Percentiles rank a stretch among this genome's conserved stretches.
phyloP scores from a whole-genome alignment of 2,329 filamentous ascomycete genomes.

The Aspergillus carbonarius region DNA sequence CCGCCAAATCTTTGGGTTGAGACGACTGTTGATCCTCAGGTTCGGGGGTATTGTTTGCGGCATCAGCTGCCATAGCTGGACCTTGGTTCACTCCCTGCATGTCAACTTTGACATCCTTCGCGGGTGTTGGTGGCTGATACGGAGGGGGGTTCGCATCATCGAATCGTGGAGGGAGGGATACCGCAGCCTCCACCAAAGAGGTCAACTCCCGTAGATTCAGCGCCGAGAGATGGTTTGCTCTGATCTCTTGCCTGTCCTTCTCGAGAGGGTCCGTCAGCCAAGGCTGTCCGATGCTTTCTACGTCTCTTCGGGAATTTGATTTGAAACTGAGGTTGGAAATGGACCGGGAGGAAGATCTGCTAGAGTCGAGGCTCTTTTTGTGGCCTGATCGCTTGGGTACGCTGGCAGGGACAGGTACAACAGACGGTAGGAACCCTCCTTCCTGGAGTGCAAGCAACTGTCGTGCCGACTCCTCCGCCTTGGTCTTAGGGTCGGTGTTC shows the following conservation, averaged over 20 bases:
- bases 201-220: constrained; percentile 35
- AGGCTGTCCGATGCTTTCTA: constrained; percentile 39
- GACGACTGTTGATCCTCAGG: neutral
- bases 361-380: constrained; percentile 25
- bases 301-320: constrained; percentile 33
- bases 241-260: constrained; percentile 14
- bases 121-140: constrained; percentile 13
- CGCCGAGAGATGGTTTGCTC: constrained; percentile 25
- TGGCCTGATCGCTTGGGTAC: constrained; percentile 15
- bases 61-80: neutral
- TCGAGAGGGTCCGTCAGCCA: constrained; percentile 35
- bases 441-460: constrained; percentile 33
- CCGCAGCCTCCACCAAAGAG: constrained; percentile 34
- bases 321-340: constrained; percentile 23
- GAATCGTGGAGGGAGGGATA: constrained; percentile 26
- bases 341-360: constrained; percentile 15
- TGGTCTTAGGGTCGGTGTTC: constrained; percentile 21
- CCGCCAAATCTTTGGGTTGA: neutral
- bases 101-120: neutral
- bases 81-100: neutral
- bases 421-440: constrained; percentile 29
- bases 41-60: neutral
- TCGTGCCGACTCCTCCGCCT: constrained; percentile 26
- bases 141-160: constrained; percentile 25
- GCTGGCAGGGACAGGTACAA: constrained; percentile 8